A percentile compares a stretch with the other conserved stretches of the same genome.
Evolutionary conservation across 331 rosid genomes (phyloP).

Genomic region (Telfairia occidentalis): DNA sequence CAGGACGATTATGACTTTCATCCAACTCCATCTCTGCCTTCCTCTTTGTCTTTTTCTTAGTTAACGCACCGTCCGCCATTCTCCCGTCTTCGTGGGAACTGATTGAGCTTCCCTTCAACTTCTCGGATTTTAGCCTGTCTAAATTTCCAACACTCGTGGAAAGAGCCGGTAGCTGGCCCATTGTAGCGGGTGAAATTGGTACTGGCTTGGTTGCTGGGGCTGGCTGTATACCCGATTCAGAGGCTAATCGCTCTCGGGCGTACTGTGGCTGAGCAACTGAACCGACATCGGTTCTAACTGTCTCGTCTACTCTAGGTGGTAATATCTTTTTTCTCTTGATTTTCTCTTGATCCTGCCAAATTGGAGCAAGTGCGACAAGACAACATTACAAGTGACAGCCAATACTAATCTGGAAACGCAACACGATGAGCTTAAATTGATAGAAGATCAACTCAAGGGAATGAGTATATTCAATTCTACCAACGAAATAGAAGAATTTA

Average conservation of each 20-base stretch:
- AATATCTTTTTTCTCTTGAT: conserved; percentile 63
- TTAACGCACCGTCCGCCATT: conserved; percentile 38
- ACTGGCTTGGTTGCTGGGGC: conserved; percentile 35
- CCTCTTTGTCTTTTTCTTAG: conserved; percentile 72
- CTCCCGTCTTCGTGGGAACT: conserved; percentile 45
- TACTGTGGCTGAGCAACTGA: conserved; percentile 43
- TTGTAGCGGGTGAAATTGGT: conserved; percentile 23
- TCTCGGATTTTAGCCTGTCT: conserved; percentile 50
- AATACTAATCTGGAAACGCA: not conserved
- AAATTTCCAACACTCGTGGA: conserved; percentile 29
- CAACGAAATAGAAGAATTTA: not conserved
- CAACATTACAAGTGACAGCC: not conserved
- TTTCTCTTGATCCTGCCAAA: conserved; percentile 59
- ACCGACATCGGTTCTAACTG: conserved; percentile 33
- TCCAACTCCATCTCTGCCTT: conserved; percentile 63
- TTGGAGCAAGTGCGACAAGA: not conserved
- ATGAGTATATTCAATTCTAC: not conserved
- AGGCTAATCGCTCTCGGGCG: conserved; percentile 37
- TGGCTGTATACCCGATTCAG: conserved; percentile 47
- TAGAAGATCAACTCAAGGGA: not conserved
- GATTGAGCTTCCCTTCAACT: conserved; percentile 51
- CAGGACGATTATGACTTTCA: conserved; percentile 39
- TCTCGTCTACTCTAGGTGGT: conserved; percentile 50
- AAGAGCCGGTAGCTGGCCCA: conserved; percentile 38
- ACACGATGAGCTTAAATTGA: not conserved